These are phyloP conservation scores for Fusarium sp. DNA, from an alignment of 2,329 filamentous ascomycete species.

Conservation along the genomic window DNA sequence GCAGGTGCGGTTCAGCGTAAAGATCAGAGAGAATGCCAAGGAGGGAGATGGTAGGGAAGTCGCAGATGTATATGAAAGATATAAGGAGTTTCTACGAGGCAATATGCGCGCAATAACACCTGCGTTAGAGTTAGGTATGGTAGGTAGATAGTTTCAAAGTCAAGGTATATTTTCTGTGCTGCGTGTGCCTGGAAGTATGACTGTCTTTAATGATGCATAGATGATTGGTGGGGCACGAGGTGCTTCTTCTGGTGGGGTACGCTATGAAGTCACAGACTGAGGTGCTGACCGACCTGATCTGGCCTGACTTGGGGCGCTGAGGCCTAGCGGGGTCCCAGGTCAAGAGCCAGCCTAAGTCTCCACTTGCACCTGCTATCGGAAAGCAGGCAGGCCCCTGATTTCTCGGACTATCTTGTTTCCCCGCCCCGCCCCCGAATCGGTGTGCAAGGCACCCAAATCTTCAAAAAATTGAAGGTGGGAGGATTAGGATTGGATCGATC, in stretches of 20 bases:
- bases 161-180: not conserved
- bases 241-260: slow-evolving; percentile 43
- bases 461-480: slow-evolving; percentile 52
- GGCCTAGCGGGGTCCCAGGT: slow-evolving; percentile 18
- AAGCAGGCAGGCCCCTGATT: slow-evolving; percentile 25
- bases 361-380: too few relatives aligned
- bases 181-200: not conserved
- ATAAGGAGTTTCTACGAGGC: not conserved
- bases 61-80: not conserved
- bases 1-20: slow-evolving; percentile 1
- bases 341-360: not conserved
- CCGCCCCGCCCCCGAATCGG: slow-evolving; percentile 50
- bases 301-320: slow-evolving; percentile 8
- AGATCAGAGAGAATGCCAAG: not conserved
- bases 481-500: slow-evolving; percentile 28
- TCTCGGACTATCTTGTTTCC: slow-evolving; percentile 51
- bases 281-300: not conserved
- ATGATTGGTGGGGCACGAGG: slow-evolving; percentile 42
- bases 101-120: not conserved
- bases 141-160: not conserved
- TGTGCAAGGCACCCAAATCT: slow-evolving; percentile 49
- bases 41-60: not conserved
- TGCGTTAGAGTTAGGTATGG: not conserved
- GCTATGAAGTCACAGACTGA: slow-evolving; percentile 42
- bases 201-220: slow-evolving; percentile 27